Percentiles rank a stretch among this genome's conserved stretches.
phyloP scores from a whole-genome alignment of 2,329 filamentous ascomycete genomes.

The Aspergillus latus region DNA sequence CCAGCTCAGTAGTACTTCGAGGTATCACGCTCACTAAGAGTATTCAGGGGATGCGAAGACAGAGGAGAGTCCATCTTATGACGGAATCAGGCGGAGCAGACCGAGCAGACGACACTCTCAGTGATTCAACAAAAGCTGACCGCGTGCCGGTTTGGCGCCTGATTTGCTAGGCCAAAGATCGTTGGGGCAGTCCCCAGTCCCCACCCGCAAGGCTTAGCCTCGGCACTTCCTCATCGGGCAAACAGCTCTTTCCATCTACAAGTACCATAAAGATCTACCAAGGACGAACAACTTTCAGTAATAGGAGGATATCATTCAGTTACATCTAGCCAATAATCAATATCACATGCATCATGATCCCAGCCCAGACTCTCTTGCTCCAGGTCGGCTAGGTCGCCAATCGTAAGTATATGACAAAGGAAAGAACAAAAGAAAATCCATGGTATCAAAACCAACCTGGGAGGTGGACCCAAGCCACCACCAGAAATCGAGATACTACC shows the following conservation, averaged over 20 bases:
- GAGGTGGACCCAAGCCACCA: not conserved
- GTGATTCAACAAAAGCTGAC: slow-evolving; percentile 15
- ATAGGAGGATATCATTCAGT: slow-evolving; percentile 1
- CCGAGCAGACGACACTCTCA: not conserved
- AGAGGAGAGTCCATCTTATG: not conserved
- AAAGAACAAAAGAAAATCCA: slow-evolving; percentile 24
- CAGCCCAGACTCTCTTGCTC: not conserved
- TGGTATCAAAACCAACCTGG: not conserved
- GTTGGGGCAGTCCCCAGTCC: slow-evolving; percentile 16
- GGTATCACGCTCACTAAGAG: not conserved
- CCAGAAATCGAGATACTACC: not conserved
- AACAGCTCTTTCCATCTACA: not conserved
- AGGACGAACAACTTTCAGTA: not conserved
- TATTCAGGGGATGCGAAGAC: not conserved
- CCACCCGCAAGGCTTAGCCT: not conserved
- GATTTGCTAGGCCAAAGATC: slow-evolving; percentile 13
- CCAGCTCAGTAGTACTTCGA: not conserved
- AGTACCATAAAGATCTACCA: no score
- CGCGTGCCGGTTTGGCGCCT: slow-evolving; percentile 20
- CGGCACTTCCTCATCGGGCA: not conserved
- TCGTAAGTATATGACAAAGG: slow-evolving; percentile 22
- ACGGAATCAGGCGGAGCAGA: not conserved
- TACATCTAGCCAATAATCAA: slow-evolving; percentile 11
- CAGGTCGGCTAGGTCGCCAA: slow-evolving; percentile 10
- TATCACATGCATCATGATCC: slow-evolving; percentile 1